Conservation (phyloP, 495 filamentous ascomycete species). For the Hyaloscypha hepaticicola region DNA sequence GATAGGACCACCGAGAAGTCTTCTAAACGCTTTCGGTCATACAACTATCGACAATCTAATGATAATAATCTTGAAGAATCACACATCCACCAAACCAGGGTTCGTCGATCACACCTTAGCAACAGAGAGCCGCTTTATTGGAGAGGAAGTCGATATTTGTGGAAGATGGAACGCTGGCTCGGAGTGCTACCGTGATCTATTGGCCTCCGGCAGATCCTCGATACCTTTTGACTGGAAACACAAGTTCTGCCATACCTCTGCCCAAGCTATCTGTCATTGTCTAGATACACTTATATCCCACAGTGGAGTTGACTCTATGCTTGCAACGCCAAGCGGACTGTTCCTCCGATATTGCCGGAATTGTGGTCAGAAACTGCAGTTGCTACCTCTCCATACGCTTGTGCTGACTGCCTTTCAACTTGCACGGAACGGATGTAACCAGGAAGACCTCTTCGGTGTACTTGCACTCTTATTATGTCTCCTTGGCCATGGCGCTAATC, state of each 20-base stretch:
- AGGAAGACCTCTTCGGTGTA: conserved; percentile 42
- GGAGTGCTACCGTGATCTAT: conserved; percentile 32
- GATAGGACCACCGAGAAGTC: conserved; percentile 30
- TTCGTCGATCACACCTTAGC: conserved; percentile 49
- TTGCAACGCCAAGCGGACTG: conserved; percentile 37
- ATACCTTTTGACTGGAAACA: conserved; percentile 43
- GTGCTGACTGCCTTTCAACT: conserved; percentile 38
- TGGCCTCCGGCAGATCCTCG: conserved; percentile 6
- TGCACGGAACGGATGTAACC: conserved; percentile 34
- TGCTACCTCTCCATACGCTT: conserved; percentile 40
- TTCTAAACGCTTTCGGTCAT: conserved; percentile 37
- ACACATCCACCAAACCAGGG: conserved; percentile 34
- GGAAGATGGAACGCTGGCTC: conserved; percentile 45
- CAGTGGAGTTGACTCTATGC: conserved; percentile 25
- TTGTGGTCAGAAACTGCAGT: conserved; percentile 37
- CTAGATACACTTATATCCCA: conserved; percentile 32
- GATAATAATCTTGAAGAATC: conserved; percentile 40
- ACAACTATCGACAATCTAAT: conserved; percentile 45
- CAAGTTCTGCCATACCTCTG: conserved; percentile 44
- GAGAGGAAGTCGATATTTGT: conserved; percentile 42
- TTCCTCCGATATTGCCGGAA: conserved; percentile 35
- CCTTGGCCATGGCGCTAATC: conserved; percentile 31
- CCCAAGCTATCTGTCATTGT: conserved; percentile 40
- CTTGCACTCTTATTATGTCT: conserved; percentile 42
- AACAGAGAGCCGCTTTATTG: conserved; percentile 40